These are phyloP conservation scores for Mycosarcoma mackinlayi DNA, from an alignment of 1,284 basidiomycete species.

Conservation along the genomic window DNA sequence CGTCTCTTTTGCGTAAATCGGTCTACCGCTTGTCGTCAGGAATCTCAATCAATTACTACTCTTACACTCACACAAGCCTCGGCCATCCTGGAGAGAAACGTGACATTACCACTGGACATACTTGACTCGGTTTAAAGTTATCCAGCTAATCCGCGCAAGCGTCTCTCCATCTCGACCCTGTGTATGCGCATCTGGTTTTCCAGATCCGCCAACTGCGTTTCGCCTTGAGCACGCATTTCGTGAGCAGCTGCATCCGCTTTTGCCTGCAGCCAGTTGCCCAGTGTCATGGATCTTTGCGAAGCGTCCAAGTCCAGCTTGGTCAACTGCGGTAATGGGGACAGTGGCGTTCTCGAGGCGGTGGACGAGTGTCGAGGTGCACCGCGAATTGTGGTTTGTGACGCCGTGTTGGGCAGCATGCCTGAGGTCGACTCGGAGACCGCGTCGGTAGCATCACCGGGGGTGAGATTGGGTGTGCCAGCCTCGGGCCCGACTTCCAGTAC, in stretches of 20 bases:
- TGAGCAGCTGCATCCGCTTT: conserved; percentile 35
- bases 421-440: conserved; percentile 3
- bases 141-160: conserved; percentile 14
- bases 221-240: conserved; percentile 41
- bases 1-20: too few species aligned
- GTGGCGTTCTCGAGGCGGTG: conserved; percentile 9
- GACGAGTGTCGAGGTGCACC: conserved; percentile 15
- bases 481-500: conserved; percentile 10
- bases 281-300: conserved; percentile 28
- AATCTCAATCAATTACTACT: too few species aligned
- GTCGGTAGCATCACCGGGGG: background rate
- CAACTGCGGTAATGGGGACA: conserved; percentile 25
- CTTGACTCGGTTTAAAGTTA: too few species aligned
- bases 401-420: conserved; percentile 11
- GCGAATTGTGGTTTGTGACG: conserved; percentile 37
- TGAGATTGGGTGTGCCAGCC: too few species aligned
- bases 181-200: conserved; percentile 19
- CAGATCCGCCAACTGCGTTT: conserved; percentile 27
- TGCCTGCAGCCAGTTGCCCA: conserved; percentile 47
- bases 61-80: too few species aligned
- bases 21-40: too few species aligned
- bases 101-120: too few species aligned
- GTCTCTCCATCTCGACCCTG: conserved; percentile 22
- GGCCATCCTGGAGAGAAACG: too few species aligned
- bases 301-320: conserved; percentile 19